A percentile compares a stretch with the other conserved stretches of the same genome.
Evolutionary conservation across 495 filamentous ascomycete genomes (phyloP).

Genomic region (Lasiosphaeris hirsuta): DNA sequence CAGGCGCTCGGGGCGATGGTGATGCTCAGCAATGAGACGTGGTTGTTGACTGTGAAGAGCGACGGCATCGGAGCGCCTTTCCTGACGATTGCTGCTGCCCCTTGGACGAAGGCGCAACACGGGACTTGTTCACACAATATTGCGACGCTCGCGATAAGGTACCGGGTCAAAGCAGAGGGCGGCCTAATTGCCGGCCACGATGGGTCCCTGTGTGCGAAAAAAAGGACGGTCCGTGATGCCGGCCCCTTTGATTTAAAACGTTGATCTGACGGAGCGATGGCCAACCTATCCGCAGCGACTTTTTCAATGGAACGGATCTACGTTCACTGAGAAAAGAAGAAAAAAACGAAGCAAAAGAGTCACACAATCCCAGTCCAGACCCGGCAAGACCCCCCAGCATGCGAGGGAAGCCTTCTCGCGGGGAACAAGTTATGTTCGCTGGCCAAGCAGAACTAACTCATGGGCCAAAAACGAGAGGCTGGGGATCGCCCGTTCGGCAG

Average conservation of each 20-base stretch:
- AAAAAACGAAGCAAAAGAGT: constrained; percentile 11
- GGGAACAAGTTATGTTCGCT: too few species aligned
- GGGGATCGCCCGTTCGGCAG: constrained; percentile 27
- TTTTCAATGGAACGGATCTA: not conserved
- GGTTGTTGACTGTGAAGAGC: constrained; percentile 51
- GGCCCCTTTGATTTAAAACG: too few species aligned
- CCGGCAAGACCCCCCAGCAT: too few species aligned
- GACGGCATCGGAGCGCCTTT: constrained; percentile 38
- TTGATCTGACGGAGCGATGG: too few species aligned
- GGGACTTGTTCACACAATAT: too few species aligned
- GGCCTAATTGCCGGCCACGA: too few species aligned
- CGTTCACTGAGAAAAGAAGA: constrained; percentile 14
- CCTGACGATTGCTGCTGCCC: too few species aligned
- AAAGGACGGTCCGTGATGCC: too few species aligned
- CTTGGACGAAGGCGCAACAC: too few species aligned
- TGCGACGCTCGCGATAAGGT: too few species aligned
- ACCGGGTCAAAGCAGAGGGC: too few species aligned
- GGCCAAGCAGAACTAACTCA: not conserved
- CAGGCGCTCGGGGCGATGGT: constrained; percentile 52
- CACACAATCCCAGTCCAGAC: not conserved
- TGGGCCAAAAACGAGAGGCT: constrained; percentile 42
- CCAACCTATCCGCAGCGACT: not conserved
- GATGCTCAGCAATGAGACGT: constrained; percentile 51
- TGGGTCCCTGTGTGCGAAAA: too few species aligned
- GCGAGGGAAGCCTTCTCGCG: not conserved